phyloP scores from a whole-genome alignment of 495 filamentous ascomycete genomes.

The Hypoxylon trugodes region DNA sequence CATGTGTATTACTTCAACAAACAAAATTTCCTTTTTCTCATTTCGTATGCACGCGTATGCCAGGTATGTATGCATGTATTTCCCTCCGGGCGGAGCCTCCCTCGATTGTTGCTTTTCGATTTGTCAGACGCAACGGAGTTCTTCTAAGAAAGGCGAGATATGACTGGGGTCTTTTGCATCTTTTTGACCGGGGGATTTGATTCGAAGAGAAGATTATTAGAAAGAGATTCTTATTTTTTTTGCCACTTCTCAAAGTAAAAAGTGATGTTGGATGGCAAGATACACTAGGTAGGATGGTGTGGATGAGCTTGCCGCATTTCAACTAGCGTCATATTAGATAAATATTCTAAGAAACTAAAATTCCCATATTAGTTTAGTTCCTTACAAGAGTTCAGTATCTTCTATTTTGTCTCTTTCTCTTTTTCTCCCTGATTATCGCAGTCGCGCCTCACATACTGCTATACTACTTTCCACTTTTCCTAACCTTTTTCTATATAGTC shows the following conservation, averaged over 20 bases:
- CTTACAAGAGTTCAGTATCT: too few species aligned
- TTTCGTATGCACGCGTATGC: constrained; percentile 6
- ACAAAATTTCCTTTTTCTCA: background rate
- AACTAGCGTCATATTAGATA: constrained; percentile 25
- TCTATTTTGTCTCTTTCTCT: constrained; percentile 14
- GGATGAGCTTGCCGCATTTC: constrained; percentile 37
- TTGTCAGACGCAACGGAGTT: constrained; percentile 41
- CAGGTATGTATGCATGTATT: too few species aligned
- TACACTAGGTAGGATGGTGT: constrained; percentile 34
- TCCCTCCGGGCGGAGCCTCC: constrained; percentile 26
- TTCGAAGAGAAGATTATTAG: constrained; percentile 29
- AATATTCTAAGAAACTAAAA: background rate
- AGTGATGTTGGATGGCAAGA: constrained; percentile 24
- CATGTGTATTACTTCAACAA: constrained; percentile 2
- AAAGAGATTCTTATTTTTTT: constrained; percentile 31
- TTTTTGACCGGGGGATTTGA: constrained; percentile 29
- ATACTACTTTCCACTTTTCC: constrained; percentile 18
- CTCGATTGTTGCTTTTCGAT: constrained; percentile 34
- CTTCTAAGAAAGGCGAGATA: constrained; percentile 12
- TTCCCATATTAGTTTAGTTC: background rate
- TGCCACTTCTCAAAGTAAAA: constrained; percentile 25
- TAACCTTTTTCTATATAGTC: constrained; percentile 1
- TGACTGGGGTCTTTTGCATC: constrained; percentile 21
- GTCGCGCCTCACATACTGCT: constrained; percentile 24
- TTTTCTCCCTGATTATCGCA: constrained; percentile 7